Evolutionary conservation across 2,329 filamentous ascomycete genomes (phyloP), one percentile per base, ranked within the genome.

Genomic region (Canariomyces notabilis): DNA sequence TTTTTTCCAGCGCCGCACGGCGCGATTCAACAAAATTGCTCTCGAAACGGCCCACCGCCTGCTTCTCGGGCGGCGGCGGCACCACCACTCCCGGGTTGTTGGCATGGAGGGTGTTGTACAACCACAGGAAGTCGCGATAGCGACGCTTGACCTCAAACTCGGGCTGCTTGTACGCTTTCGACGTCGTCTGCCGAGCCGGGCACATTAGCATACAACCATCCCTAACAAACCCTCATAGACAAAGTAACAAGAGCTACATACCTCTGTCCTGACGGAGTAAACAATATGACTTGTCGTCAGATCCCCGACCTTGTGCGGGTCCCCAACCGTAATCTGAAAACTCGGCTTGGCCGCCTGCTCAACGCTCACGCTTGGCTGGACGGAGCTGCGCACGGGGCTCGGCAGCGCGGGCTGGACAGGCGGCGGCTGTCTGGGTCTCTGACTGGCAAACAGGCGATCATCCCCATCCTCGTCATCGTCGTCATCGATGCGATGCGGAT

Each of bases 221-320:
- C 29, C 23, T 29, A 32, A 19, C 22, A 18, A 4, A 15, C 9
- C 14, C 19, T 22, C 35, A 19, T 1, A 2, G n/a, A 7, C 9
- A 14, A 9, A 11, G n/a, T n/a, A 32, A n/a, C 0, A 14, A 32
- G n/a, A 50, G 45, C 32, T 14, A 40, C 65, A 50, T 75, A 93
- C 88, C 81, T 86, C 93, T 48, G 93, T 98, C 60, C 87, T 80
- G 54, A 98, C 93, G 59, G 89, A 89, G 69, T 98, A 98, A 38
- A 97, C 93, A 54, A 95, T 98, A 67, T 98, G 93, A 53, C 90
- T 95, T 66, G 87, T 95, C 7, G 93, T 96, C 64, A 97, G 68
- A 67, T 97, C 93, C 49, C 93, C 93, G 56, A 98, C 91, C 72
- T 97, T 98, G 69, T 96, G 90, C 45, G 93, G 93, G 68, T 98